A percentile compares a stretch with the other conserved stretches of the same genome.
Conservation (phyloP, 306 rosid genomes). For the Trifolium repens region DNA sequence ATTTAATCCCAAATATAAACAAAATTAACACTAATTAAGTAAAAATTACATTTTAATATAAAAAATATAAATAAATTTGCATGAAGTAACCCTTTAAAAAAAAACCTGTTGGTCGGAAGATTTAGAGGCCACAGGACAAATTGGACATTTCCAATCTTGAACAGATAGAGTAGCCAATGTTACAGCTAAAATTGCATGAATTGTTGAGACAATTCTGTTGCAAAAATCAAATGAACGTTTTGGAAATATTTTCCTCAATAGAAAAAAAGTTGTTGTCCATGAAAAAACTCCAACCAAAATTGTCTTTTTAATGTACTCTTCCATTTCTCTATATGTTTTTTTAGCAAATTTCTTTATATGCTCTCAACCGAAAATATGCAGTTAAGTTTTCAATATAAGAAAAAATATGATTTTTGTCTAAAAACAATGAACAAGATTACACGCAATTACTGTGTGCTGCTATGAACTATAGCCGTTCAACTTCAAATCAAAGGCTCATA, state of each 20-base stretch:
- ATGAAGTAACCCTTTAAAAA: background rate
- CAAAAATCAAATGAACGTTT: slow-evolving; percentile 64
- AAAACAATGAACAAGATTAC: too few species aligned
- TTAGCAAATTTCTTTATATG: slow-evolving; percentile 27
- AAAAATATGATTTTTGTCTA: too few species aligned
- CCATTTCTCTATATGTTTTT: slow-evolving; percentile 42
- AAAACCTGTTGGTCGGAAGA: slow-evolving; percentile 67
- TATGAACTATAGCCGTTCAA: too few species aligned
- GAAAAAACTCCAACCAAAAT: slow-evolving; percentile 65
- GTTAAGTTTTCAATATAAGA: too few species aligned
- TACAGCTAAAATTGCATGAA: slow-evolving; percentile 73
- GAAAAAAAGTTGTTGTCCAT: slow-evolving; percentile 68
- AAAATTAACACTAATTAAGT: background rate
- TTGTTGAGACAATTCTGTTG: slow-evolving; percentile 70
- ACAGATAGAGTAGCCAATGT: slow-evolving; percentile 67
- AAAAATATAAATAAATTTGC: background rate
- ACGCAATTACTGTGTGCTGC: too few species aligned
- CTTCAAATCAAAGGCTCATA: too few species aligned
- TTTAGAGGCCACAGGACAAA: slow-evolving; percentile 62
- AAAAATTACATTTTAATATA: background rate
- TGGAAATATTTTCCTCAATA: slow-evolving; percentile 51
- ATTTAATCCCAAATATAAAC: background rate
- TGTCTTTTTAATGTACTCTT: slow-evolving; percentile 44
- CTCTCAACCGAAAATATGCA: too few species aligned
- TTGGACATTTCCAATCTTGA: slow-evolving; percentile 74